Conservation (phyloP, 257 asterid genomes). For the Plantago ovata region DNA sequence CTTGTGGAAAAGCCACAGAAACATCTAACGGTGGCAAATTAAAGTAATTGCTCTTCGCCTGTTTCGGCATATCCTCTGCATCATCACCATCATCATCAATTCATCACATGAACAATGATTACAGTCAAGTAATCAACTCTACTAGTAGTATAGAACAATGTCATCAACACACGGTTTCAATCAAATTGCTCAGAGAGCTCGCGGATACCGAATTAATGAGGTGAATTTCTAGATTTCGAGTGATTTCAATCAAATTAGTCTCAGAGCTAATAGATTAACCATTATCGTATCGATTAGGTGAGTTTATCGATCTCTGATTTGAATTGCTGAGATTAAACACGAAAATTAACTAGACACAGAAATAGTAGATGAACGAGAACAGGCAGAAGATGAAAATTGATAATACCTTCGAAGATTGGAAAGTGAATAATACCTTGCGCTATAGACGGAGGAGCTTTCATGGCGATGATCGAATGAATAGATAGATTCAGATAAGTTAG, state of each 20-base stretch:
- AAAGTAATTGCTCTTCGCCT: conserved; percentile 61
- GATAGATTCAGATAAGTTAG: neutral
- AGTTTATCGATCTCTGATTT: neutral
- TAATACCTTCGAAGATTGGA: too few species aligned
- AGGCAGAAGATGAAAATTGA: neutral
- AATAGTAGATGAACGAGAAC: neutral
- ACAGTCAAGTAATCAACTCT: neutral
- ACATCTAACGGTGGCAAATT: conserved; percentile 78
- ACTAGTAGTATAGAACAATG: neutral
- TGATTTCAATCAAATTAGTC: neutral
- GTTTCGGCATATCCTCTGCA: conserved; percentile 51
- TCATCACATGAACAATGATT: conserved; percentile 14
- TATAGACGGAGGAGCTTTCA: conserved; percentile 49
- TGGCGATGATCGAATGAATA: conserved; percentile 1
- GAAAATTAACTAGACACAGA: neutral
- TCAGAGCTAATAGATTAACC: neutral
- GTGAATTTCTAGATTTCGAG: too few species aligned
- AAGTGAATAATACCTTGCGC: conserved; percentile 47
- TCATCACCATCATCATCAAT: conserved; percentile 22
- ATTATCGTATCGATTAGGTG: neutral
- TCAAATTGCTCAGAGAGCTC: neutral
- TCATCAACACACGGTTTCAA: neutral
- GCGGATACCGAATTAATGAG: neutral
- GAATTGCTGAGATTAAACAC: neutral
- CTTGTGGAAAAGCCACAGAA: conserved; percentile 89